Evolutionary conservation across 495 filamentous ascomycete species (phyloP), one percentile per base, ranked within the genome.

Genomic region (Penicillium malachiteum): DNA sequence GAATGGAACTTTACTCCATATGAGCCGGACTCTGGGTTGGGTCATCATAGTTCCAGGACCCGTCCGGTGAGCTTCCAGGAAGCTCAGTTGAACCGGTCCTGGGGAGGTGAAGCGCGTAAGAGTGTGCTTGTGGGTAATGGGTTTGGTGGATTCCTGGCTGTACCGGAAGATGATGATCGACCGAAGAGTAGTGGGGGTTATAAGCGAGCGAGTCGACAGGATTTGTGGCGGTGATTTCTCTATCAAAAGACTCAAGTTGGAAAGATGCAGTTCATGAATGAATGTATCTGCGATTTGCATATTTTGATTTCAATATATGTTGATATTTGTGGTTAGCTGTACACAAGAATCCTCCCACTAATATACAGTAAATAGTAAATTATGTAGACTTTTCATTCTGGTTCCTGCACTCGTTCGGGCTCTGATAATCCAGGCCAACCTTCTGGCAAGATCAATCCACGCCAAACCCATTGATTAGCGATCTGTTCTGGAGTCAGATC

Each of bases 1-100:
- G 90, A 92, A 59, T 96, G 92, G 92, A 87, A 88, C 57, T 88
- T 92, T 65, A 87, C 84, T 0, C 72, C 78, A 7, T 77, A 86
- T 56, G 71, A 78, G 5, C 84, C 82, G 3, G 66, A 74, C 5
- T 54, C 71, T 5, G 67, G 65, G 0, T 48, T 64, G 13, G 69
- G 67, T 12, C 71, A 67, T 6, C 64, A 65, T 3, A 70, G 67
- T 33, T 54, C 74, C 39, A 69, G 68, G 6, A 84, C 79, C 2
- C 72, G 82, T 13, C 84, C 84, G 0, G 68, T 84, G 6, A 81
- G 77, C 59, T 73, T 83, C 40, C 80, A 82, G 54, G 73, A 72
- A 33, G 79, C 81, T 5, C 72, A 75, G 41, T 61, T 86, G 14
- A 79, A 78, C 39, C 77, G 81, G 32, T 76, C 79, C 26, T 86